Conservation (phyloP, 2,329 filamentous ascomycete genomes). For the Talaromyces amestolkiae region DNA sequence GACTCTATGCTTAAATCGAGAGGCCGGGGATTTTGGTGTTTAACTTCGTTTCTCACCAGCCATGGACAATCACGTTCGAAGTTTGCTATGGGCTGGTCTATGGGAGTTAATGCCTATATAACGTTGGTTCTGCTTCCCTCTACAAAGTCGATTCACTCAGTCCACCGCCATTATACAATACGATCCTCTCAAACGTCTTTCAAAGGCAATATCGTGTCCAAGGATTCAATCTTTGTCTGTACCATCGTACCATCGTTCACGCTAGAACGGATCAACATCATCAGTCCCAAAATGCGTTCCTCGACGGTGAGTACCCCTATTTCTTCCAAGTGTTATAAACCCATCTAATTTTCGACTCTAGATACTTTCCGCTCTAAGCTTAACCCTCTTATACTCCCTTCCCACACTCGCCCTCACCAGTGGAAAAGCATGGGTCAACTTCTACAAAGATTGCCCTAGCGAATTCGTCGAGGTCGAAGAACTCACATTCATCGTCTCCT, state of each 20-base stretch:
- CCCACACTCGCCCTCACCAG: slow-evolving; percentile 15
- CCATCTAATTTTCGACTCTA: background rate
- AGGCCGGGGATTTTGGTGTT: background rate
- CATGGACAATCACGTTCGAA: slow-evolving; percentile 12
- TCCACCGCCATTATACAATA: background rate
- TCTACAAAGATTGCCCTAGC: slow-evolving; percentile 17
- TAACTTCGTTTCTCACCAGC: background rate
- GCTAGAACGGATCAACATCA: background rate
- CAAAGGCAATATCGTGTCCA: background rate
- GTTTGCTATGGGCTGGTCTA: background rate
- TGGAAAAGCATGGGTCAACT: slow-evolving; percentile 17
- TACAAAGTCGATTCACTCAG: too few species aligned
- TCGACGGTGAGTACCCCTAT: background rate
- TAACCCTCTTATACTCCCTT: background rate
- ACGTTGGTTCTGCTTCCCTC: background rate
- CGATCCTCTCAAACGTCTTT: background rate
- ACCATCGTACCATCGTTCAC: background rate
- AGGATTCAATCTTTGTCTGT: background rate
- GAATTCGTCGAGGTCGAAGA: slow-evolving; percentile 9
- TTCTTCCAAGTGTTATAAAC: background rate
- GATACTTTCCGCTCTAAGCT: slow-evolving; percentile 14
- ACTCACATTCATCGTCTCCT: background rate
- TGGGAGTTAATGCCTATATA: background rate
- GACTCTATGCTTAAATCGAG: background rate
- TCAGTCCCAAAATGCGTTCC: slow-evolving; percentile 2